A percentile compares a stretch with the other conserved stretches of the same genome.
Conservation (phyloP, 768 basidiomycete species). For the Scleroderma bovista region DNA sequence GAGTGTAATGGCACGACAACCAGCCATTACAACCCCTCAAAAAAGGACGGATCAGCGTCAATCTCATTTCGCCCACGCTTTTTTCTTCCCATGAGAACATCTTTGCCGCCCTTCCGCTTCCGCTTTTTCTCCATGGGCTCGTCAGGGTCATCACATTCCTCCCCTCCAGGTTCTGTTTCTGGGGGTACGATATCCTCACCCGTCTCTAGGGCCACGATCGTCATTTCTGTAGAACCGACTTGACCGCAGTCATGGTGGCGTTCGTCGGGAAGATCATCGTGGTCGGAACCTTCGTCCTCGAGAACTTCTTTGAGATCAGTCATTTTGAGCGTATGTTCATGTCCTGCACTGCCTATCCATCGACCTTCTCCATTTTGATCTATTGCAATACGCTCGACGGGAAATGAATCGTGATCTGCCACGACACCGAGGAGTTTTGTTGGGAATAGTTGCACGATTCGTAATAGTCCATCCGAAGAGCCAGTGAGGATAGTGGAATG, state of each 20-base stretch:
- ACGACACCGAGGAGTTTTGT: slow-evolving; percentile 88
- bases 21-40: slow-evolving; percentile 51
- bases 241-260: slow-evolving; percentile 15
- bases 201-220: slow-evolving; percentile 10
- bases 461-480: slow-evolving; percentile 86
- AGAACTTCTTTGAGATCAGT: slow-evolving; percentile 82
- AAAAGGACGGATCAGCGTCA: slow-evolving; percentile 58
- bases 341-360: slow-evolving; percentile 92
- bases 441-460: slow-evolving; percentile 83
- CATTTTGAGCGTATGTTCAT: slow-evolving; percentile 81
- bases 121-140: slow-evolving; percentile 41
- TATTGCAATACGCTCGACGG: slow-evolving; percentile 80
- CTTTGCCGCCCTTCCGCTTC: slow-evolving; percentile 51
- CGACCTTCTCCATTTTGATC: slow-evolving; percentile 51
- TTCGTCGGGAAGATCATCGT: slow-evolving; percentile 20
- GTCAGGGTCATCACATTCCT: slow-evolving; percentile 23
- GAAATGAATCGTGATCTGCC: slow-evolving; percentile 88
- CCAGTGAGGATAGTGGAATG: slow-evolving; percentile 79
- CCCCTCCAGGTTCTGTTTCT: slow-evolving; percentile 14
- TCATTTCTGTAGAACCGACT: slow-evolving; percentile 1
- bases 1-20: too few species aligned
- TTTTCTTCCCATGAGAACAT: slow-evolving; percentile 42
- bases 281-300: slow-evolving; percentile 32
- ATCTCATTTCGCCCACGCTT: slow-evolving; percentile 58
- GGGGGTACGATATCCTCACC: background rate